phyloP scores from a whole-genome alignment of 1,284 basidiomycete genomes.

The Leccinum griseonigrum region DNA sequence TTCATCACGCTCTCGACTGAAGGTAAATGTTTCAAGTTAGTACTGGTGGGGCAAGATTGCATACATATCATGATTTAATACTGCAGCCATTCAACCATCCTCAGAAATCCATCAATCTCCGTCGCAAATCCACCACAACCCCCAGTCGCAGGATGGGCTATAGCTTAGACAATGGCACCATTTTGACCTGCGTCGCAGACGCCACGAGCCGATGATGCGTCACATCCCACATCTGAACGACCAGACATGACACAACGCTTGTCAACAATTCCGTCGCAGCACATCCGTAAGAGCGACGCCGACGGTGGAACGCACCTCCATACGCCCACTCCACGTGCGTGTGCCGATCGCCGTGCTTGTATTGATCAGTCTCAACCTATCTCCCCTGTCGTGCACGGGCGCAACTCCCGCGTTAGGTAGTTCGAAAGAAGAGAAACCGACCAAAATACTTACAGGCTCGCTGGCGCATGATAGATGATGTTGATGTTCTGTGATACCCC shows the following conservation, averaged over 20 bases:
- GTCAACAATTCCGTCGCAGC: background rate
- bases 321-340: slow-evolving; percentile 41
- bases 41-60: too few relatives aligned
- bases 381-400: slow-evolving; percentile 37
- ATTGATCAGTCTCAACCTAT: slow-evolving; percentile 46
- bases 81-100: too few relatives aligned
- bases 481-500: slow-evolving; percentile 46
- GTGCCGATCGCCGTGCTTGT: slow-evolving; percentile 45
- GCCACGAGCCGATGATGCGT: slow-evolving; percentile 51
- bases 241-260: too few relatives aligned
- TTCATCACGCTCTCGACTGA: too few relatives aligned
- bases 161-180: slow-evolving; percentile 44
- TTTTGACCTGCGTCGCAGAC: slow-evolving; percentile 53
- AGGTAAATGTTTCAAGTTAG: too few relatives aligned
- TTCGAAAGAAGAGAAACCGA: background rate
- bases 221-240: slow-evolving; percentile 50
- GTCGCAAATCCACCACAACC: too few relatives aligned
- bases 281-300: too few relatives aligned
- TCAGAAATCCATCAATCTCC: too few relatives aligned
- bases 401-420: slow-evolving; percentile 2
- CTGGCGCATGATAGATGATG: slow-evolving; percentile 53
- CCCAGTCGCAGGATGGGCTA: slow-evolving; percentile 14
- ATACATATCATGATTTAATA: too few relatives aligned
- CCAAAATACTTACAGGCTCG: slow-evolving; percentile 37
- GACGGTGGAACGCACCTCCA: slow-evolving; percentile 38